phyloP scores from a whole-genome alignment of 345 rosid species.

The Aquilaria yunnanensis region DNA sequence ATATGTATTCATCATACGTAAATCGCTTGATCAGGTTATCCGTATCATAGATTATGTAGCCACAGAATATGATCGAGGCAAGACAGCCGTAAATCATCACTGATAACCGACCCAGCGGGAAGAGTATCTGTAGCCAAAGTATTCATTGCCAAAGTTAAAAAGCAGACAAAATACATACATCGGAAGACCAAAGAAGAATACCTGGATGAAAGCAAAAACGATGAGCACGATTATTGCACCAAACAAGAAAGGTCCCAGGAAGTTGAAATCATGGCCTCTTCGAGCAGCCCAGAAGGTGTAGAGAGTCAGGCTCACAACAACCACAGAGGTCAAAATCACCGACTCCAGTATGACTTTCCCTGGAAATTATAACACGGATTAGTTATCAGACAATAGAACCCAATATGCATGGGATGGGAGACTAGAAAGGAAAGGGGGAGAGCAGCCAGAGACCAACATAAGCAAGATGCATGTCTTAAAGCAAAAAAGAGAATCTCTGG shows the following conservation, averaged over 20 bases:
- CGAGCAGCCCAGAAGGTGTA: conserved; percentile 89
- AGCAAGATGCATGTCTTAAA: too few relatives aligned
- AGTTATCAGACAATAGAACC: background rate
- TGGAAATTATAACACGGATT: conserved; percentile 17
- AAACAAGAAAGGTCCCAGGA: conserved; percentile 80
- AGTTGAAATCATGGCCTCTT: conserved; percentile 73
- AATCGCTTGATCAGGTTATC: conserved; percentile 84
- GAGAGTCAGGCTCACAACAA: conserved; percentile 62
- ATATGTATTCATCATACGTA: conserved; percentile 72
- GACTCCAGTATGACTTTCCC: conserved; percentile 77
- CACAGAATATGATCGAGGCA: conserved; percentile 73
- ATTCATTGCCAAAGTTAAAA: background rate
- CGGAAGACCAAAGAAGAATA: background rate
- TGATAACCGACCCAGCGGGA: conserved; percentile 66
- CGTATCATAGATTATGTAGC: conserved; percentile 76
- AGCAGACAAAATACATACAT: background rate
- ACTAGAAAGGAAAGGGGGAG: too few relatives aligned
- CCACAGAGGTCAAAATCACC: conserved; percentile 53
- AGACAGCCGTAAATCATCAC: conserved; percentile 74
- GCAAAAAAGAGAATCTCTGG: too few relatives aligned
- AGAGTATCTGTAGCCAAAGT: conserved; percentile 49
- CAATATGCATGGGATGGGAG: too few relatives aligned
- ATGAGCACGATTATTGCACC: conserved; percentile 59
- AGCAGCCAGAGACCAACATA: too few relatives aligned
- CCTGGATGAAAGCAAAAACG: conserved; percentile 72